Evolutionary conservation across 345 rosid genomes (phyloP), one percentile per base, ranked within the genome.

Genomic region (Capsella bursapastoris): DNA sequence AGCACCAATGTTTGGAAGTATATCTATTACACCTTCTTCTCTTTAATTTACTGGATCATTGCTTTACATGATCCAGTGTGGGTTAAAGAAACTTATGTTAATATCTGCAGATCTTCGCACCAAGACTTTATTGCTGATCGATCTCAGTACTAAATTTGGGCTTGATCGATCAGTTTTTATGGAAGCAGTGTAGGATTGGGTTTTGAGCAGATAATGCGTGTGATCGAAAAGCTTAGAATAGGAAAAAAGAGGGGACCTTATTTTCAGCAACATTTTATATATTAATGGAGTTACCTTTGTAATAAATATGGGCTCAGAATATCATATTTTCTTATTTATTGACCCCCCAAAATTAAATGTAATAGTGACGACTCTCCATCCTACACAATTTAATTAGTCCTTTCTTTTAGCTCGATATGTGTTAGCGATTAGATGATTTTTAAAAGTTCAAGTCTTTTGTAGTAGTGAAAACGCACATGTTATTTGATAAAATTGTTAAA

Each of bases 321-420:
- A 27, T 53, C 79, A 75, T 69, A 76, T 62, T 69, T 43, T 43
- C 51, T 45, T 62, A 61, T 76, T 62, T 76, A 55, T 37, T 69
- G 57, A 69, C 52, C 50, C 50, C 44, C 70, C 25, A 22, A 38
- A 63, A 45, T 69, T 76, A 69, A 76, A 69, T 69, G 79, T 69
- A 68, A 68, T 35, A 55, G 75, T 57, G 66, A 69, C 79, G 70
- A 44, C 70, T 61, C 79, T 53, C 11, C 69, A 68, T 75, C 64
- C 51, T 68, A 32, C 69, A 34, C 45, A 60, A 34, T 34, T 34
- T 34, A 34, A 32, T 41, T 43, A 41, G 66, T 58, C 73, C 61
- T 74, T 66, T 49, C 59, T 66, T 58, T 74, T 49, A 37, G 15
- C 51, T 37, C 44, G 34, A 45, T 34, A 48, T 53, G 7, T 72